Conservation (phyloP, 768 basidiomycete species). For the Holtermanniella nyarrowii region DNA sequence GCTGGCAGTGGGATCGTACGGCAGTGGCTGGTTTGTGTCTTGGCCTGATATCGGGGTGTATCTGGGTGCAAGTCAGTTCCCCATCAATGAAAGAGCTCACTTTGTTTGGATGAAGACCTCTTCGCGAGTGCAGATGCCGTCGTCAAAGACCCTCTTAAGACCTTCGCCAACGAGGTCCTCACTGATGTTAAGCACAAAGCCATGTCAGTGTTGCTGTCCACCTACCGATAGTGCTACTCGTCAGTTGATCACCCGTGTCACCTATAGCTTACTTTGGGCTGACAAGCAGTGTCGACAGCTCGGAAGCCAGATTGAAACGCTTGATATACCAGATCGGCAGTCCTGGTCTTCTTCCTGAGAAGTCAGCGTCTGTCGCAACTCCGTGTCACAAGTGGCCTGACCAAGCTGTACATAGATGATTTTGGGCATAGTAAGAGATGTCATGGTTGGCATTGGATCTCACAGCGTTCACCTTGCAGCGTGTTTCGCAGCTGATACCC, state of each 20-base stretch:
- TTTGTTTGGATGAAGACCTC: slow-evolving; percentile 74
- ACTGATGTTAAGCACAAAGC: slow-evolving; percentile 42
- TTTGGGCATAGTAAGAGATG: slow-evolving; percentile 1
- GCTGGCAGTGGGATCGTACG: slow-evolving; percentile 54
- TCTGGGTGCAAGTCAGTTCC: slow-evolving; percentile 41
- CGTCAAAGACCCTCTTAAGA: slow-evolving; percentile 49
- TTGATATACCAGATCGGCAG: slow-evolving; percentile 55
- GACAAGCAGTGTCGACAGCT: slow-evolving; percentile 70
- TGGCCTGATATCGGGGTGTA: slow-evolving; percentile 68
- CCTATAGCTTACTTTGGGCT: slow-evolving; percentile 29
- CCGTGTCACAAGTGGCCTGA: no score
- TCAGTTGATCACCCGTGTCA: slow-evolving; percentile 48
- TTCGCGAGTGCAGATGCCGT: slow-evolving; percentile 54
- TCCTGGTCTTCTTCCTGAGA: slow-evolving; percentile 65
- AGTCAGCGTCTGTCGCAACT: no score
- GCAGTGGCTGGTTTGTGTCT: slow-evolving; percentile 58
- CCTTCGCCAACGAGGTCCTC: slow-evolving; percentile 75
- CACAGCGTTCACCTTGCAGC: neutral
- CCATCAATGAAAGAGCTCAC: slow-evolving; percentile 38
- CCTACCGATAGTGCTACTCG: slow-evolving; percentile 61
- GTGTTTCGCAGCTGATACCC: no score
- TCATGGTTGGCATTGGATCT: neutral
- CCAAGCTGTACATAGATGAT: slow-evolving; percentile 44
- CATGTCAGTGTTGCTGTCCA: neutral
- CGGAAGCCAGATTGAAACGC: slow-evolving; percentile 69